Percentiles rank a stretch among this genome's conserved stretches.
Evolutionary conservation across 2,329 filamentous ascomycete genomes (phyloP).

Genomic region (Phaeophleospora eucalypticola): DNA sequence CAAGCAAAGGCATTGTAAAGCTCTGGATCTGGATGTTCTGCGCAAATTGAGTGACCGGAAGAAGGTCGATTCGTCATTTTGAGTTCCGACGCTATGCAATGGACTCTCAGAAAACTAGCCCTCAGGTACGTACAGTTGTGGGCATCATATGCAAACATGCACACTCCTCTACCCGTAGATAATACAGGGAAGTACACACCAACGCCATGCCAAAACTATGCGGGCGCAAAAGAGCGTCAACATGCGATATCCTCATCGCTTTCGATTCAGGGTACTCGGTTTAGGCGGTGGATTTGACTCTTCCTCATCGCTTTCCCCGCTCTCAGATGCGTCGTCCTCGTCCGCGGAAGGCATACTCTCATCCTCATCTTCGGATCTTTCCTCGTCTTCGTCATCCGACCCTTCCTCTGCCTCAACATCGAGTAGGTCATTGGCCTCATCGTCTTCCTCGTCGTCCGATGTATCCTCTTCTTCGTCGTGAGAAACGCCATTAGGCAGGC

Average conservation of each 20-base stretch:
- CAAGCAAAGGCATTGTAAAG: background rate
- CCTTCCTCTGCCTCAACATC: slow-evolving; percentile 52
- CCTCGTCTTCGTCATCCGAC: slow-evolving; percentile 37
- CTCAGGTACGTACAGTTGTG: slow-evolving; percentile 1
- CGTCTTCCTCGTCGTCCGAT: slow-evolving; percentile 22
- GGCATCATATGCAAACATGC: slow-evolving; percentile 1
- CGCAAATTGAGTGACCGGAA: background rate
- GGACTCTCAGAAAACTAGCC: background rate
- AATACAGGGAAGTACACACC: background rate
- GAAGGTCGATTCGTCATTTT: background rate
- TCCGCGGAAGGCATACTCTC: slow-evolving; percentile 7
- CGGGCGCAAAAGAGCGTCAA: background rate
- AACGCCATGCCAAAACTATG: background rate
- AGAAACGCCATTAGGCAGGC: slow-evolving; percentile 14
- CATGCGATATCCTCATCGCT: slow-evolving; percentile 1
- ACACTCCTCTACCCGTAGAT: slow-evolving; percentile 1
- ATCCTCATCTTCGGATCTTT: slow-evolving; percentile 32
- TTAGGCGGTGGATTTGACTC: slow-evolving; percentile 1
- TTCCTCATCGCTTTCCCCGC: slow-evolving; percentile 15
- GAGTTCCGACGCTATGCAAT: slow-evolving; percentile 2
- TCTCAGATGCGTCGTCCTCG: background rate
- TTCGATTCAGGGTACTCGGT: slow-evolving; percentile 6
- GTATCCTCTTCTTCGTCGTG: slow-evolving; percentile 17
- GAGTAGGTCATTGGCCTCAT: slow-evolving; percentile 38
- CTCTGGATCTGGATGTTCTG: no score